phyloP scores from a whole-genome alignment of 768 basidiomycete species.

The Psilocybe tampanensis region DNA sequence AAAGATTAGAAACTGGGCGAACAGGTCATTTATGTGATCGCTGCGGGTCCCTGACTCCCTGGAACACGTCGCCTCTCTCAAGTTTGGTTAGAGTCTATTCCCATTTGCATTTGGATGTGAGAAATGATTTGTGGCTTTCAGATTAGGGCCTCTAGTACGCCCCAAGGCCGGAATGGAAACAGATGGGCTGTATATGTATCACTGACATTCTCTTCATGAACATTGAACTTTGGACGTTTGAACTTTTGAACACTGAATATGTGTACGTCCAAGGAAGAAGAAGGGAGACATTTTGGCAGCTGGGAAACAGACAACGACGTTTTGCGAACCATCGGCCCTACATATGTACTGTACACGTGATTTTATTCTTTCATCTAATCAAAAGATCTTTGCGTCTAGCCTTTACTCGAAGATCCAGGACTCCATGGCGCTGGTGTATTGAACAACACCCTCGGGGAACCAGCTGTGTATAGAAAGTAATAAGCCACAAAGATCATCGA shows the following conservation, averaged over 20 bases:
- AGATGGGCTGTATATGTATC: no score
- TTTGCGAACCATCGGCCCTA: not conserved
- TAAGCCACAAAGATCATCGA: slow-evolving; percentile 2
- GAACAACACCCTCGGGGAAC: slow-evolving; percentile 86
- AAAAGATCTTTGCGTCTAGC: slow-evolving; percentile 7
- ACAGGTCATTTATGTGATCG: not conserved
- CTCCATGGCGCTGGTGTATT: slow-evolving; percentile 68
- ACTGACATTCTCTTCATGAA: no score
- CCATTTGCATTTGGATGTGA: slow-evolving; percentile 12
- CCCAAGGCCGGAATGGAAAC: no score
- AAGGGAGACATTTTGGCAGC: no score
- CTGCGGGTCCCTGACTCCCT: not conserved
- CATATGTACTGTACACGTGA: slow-evolving; percentile 26
- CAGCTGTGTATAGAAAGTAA: slow-evolving; percentile 53
- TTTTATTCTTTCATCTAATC: slow-evolving; percentile 16
- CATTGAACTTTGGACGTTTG: no score
- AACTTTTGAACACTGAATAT: no score
- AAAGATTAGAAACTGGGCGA: not conserved
- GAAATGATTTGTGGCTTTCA: slow-evolving; percentile 7
- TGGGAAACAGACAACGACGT: not conserved
- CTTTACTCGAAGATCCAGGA: slow-evolving; percentile 82
- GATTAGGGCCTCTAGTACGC: no score
- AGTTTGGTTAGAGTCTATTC: not conserved
- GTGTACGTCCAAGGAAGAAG: not conserved
- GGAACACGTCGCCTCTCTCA: slow-evolving; percentile 17